A percentile compares a stretch with the other conserved stretches of the same genome.
Conservation (phyloP, 805 yeast species). For the Brettanomyces naardenensis region DNA sequence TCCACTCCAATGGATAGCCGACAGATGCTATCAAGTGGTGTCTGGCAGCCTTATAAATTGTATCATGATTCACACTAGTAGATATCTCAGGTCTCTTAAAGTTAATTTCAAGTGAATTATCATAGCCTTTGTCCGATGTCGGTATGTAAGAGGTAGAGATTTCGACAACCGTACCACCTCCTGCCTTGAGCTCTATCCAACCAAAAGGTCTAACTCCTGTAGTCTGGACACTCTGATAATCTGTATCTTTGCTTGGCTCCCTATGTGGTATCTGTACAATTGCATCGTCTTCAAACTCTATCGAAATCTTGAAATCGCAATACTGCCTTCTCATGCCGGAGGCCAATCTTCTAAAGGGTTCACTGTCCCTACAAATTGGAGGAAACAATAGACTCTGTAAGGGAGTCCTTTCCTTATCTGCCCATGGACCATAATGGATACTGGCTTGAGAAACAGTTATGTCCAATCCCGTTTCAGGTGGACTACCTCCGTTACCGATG, state of each 20-base stretch:
- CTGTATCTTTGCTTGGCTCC: constrained; percentile 69
- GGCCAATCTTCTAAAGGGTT: constrained; percentile 26
- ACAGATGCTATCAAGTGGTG: constrained; percentile 50
- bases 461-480: constrained; percentile 58
- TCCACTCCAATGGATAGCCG: constrained; percentile 77
- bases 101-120: constrained; percentile 36
- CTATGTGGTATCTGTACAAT: constrained; percentile 73
- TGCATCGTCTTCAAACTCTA: constrained; percentile 57
- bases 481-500: constrained; percentile 48
- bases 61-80: constrained; percentile 84
- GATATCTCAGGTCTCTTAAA: constrained; percentile 55
- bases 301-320: constrained; percentile 45
- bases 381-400: constrained; percentile 68
- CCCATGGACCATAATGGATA: constrained; percentile 91
- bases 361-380: constrained; percentile 46
- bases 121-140: constrained; percentile 42
- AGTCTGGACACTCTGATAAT: constrained; percentile 7
- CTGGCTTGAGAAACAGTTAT: constrained; percentile 52
- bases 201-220: constrained; percentile 62
- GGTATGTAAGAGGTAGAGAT: constrained; percentile 46
- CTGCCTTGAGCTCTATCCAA: constrained; percentile 75
- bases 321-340: constrained; percentile 50
- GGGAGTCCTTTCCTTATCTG: constrained; percentile 72
- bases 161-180: constrained; percentile 41
- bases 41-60: constrained; percentile 53